Base-by-base conservation (phyloP, 2,329 filamentous ascomycete species). In the Lachnellula occidentalis region DNA sequence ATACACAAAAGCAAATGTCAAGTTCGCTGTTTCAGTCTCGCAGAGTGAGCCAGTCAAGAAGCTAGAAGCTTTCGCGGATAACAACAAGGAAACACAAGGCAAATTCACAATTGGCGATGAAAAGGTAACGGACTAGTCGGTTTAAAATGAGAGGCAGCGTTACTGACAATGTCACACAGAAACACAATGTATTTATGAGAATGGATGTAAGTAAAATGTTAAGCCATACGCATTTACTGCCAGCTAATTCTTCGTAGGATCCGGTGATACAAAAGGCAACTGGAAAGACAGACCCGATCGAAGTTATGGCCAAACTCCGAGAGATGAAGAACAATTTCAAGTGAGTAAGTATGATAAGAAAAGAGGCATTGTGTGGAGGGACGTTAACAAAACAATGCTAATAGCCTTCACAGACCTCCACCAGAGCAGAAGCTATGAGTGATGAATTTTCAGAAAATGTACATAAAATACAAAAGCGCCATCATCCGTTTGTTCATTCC, bases 111-210 rank as follows among this genome's bases (percentile, higher is more conserved):
- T 99, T 71, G 92, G 87, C 0, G 91, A 99, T 67, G 94, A 99
- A 74, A 97, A 97, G 86, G 89, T 90, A 72, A 54, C 72, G 5
- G n/a, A 46, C 11, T 24, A 14, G n/a, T n/a, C 27, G 21, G 34
- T 27, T 19, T 21, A 17, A n/a, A 14, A 34, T 8, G 3, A 45
- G 6, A n/a, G 1, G 45, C 14, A 9, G 15, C 8, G 17, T 17
- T 41, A 43, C 60, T 66, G 39, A 64, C 41, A 41, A n/a, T 50
- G 21, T 22, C 31, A 43, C 12, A 7, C 59, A 92, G 88, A 76
- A 88, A 74, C 91, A 97, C 71, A 99, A 99, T 67, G 90, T 96
- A 1, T 99, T 99, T 67, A 97, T 99, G 94, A 82, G 88, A 62
- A 79, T 95, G 36, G 78, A 87, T 64, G 88, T 90, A 74, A 76